These are phyloP conservation scores for Dictyostelium brefeldianum DNA, from an alignment of 78 protist species.

Conservation along the genomic window DNA sequence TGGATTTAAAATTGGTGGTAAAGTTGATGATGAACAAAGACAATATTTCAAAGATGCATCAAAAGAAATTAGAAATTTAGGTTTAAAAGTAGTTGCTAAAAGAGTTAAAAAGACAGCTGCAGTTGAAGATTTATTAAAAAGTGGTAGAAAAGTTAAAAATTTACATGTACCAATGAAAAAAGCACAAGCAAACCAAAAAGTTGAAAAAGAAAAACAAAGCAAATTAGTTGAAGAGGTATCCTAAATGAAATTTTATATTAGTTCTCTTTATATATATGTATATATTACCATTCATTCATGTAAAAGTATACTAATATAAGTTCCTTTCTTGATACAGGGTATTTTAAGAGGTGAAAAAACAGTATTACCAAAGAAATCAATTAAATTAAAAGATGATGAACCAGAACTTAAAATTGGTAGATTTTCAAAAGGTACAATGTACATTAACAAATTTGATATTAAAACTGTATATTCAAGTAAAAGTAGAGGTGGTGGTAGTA, in stretches of 20 bases:
- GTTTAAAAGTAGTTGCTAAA: background rate
- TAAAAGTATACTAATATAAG: background rate
- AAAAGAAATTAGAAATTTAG: slow-evolving; percentile 34
- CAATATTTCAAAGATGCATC: slow-evolving; percentile 22
- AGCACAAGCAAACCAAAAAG: background rate
- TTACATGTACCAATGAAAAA: slow-evolving; percentile 16
- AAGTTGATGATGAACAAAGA: slow-evolving; percentile 38
- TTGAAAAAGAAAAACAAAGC: slow-evolving; percentile 10
- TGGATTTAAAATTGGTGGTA: slow-evolving; percentile 21
- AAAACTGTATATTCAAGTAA: slow-evolving; percentile 11
- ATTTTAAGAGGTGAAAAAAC: slow-evolving; percentile 30
- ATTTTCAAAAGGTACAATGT: slow-evolving; percentile 23
- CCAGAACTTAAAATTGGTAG: slow-evolving; percentile 14
- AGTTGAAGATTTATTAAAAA: background rate
- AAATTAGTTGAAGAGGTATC: slow-evolving; percentile 22
- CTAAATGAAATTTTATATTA: no score
- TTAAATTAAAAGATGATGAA: background rate
- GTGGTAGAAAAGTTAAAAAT: slow-evolving; percentile 42
- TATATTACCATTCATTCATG: background rate
- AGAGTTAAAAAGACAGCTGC: background rate
- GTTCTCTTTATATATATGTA: no score
- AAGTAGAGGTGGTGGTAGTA: background rate
- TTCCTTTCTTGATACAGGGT: no score
- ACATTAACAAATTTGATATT: slow-evolving; percentile 23
- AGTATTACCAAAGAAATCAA: background rate